phyloP scores from a whole-genome alignment of 2,329 filamentous ascomycete species.

The Cladosporium sp. region DNA sequence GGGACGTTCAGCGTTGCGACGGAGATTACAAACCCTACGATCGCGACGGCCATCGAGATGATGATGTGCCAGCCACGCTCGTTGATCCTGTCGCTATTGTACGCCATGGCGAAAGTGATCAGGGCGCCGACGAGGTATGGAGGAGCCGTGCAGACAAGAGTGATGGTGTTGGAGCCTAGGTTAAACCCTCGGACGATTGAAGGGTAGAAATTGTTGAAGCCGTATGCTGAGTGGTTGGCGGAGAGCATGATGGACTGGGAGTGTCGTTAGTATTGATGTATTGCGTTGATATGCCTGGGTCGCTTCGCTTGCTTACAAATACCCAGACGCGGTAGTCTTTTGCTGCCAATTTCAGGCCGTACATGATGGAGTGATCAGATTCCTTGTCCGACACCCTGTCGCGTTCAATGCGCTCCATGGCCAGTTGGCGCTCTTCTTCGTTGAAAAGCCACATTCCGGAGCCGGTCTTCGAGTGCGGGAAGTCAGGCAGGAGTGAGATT shows the following conservation, averaged over 20 bases:
- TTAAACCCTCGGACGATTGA: constrained; percentile 33
- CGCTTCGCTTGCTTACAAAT: background rate
- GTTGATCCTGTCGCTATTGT: constrained; percentile 44
- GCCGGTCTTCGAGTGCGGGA: constrained; percentile 47
- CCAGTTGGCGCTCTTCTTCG: constrained; percentile 40
- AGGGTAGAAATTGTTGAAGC: constrained; percentile 22
- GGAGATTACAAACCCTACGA: constrained; percentile 11
- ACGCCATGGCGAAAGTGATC: constrained; percentile 37
- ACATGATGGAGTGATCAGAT: constrained; percentile 41
- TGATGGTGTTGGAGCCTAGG: constrained; percentile 33
- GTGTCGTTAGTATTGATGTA: background rate
- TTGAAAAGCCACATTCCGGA: constrained; percentile 46
- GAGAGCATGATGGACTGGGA: constrained; percentile 13
- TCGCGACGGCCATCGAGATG: constrained; percentile 2
- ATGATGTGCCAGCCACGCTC: constrained; percentile 43
- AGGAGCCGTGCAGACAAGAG: constrained; percentile 39
- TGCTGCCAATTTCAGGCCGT: constrained; percentile 14
- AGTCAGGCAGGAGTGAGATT: constrained; percentile 66
- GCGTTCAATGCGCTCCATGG: constrained; percentile 28
- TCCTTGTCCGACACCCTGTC: constrained; percentile 53
- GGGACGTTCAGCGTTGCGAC: constrained; percentile 12
- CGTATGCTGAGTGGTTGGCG: constrained; percentile 9
- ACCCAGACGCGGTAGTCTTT: constrained; percentile 17
- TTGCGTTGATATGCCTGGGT: background rate
- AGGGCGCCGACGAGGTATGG: constrained; percentile 32